phyloP scores from a whole-genome alignment of 768 basidiomycete species.

The Suillus occidentalis region DNA sequence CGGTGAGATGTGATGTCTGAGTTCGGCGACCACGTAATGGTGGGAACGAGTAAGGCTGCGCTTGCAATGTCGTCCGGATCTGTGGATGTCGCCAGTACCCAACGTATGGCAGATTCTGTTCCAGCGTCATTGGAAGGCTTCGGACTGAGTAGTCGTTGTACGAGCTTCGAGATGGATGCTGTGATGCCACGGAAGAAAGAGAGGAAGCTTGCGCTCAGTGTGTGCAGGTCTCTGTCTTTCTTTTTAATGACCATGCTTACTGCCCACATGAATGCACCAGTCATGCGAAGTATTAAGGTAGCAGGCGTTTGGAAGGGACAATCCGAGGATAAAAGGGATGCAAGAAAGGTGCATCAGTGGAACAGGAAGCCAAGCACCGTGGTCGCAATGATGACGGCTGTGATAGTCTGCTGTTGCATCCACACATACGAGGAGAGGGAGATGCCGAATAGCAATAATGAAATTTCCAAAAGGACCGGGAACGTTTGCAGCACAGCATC shows the following conservation, averaged over 20 bases:
- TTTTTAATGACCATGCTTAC: background rate
- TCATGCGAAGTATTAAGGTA: conserved; percentile 8
- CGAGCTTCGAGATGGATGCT: background rate
- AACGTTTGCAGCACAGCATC: conserved; percentile 14
- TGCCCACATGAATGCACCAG: conserved; percentile 3
- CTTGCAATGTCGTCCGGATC: conserved; percentile 1
- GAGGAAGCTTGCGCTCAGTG: background rate
- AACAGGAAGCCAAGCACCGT: conserved; percentile 14
- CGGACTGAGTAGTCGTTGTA: background rate
- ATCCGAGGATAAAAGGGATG: conserved; percentile 9
- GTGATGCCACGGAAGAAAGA: background rate
- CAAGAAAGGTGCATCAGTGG: conserved; percentile 10
- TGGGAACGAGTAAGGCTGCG: conserved; percentile 4
- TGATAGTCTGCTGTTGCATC: conserved; percentile 7
- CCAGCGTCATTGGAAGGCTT: background rate
- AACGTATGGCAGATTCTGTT: background rate
- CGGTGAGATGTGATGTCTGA: background rate
- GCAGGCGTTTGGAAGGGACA: conserved; percentile 18
- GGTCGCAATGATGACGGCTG: conserved; percentile 10
- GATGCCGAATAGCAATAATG: conserved; percentile 14
- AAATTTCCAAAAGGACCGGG: conserved; percentile 16
- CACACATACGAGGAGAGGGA: conserved; percentile 14
- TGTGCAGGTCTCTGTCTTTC: background rate
- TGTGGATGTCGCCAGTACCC: conserved; percentile 11
- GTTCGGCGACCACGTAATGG: conserved; percentile 3